These are phyloP conservation scores for Candida tibetensis DNA, from an alignment of 805 yeast species.

Conservation along the genomic window DNA sequence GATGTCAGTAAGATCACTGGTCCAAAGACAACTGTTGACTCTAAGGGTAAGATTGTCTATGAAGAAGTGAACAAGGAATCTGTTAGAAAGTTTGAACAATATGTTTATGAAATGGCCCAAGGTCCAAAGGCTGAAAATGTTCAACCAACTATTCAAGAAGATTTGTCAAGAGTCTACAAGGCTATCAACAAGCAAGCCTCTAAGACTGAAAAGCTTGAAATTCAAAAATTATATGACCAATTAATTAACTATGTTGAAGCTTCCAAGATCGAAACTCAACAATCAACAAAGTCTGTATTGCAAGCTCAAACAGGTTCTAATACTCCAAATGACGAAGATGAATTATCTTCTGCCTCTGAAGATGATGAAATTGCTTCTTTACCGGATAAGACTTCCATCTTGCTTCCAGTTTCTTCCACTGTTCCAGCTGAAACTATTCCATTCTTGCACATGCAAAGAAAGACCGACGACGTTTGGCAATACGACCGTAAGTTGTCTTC, in stretches of 20 bases:
- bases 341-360: slow-evolving; percentile 48
- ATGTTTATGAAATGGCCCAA: slow-evolving; percentile 92
- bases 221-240: slow-evolving; percentile 68
- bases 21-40: slow-evolving; percentile 85
- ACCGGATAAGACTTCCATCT: slow-evolving; percentile 65
- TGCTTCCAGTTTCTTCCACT: slow-evolving; percentile 69
- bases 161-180: slow-evolving; percentile 76
- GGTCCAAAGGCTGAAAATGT: slow-evolving; percentile 82
- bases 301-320: slow-evolving; percentile 44
- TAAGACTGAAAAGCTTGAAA: slow-evolving; percentile 60
- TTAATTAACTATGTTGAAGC: slow-evolving; percentile 66
- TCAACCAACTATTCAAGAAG: slow-evolving; percentile 81
- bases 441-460: slow-evolving; percentile 87
- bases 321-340: slow-evolving; percentile 37
- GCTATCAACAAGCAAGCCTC: slow-evolving; percentile 74
- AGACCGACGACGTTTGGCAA: slow-evolving; percentile 74
- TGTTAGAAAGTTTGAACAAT: slow-evolving; percentile 92
- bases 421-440: slow-evolving; percentile 87
- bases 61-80: slow-evolving; percentile 84
- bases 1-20: slow-evolving; percentile 94
- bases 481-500: slow-evolving; percentile 80
- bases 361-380: slow-evolving; percentile 86
- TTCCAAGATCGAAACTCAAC: slow-evolving; percentile 68
- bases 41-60: slow-evolving; percentile 83
- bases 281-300: slow-evolving; percentile 53